A percentile compares a stretch with the other conserved stretches of the same genome.
phyloP scores from a whole-genome alignment of 106 monocot genomes.

The Allium sativum region DNA sequence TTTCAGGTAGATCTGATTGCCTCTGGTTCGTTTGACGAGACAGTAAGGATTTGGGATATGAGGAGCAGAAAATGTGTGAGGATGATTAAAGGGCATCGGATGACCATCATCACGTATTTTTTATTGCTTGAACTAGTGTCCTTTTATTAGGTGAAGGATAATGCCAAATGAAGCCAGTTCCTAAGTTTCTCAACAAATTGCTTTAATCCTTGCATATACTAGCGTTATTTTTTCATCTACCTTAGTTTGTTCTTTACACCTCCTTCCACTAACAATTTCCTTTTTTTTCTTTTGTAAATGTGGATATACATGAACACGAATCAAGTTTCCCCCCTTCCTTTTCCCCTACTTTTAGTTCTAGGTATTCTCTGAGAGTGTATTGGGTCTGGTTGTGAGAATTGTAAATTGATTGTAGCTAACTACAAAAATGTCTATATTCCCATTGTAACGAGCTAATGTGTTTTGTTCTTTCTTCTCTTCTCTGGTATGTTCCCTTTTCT shows the following conservation, averaged over 20 bases:
- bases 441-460: slow-evolving; percentile 23
- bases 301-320: slow-evolving; percentile 14
- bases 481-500: no score
- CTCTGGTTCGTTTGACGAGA: no score
- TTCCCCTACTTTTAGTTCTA: slow-evolving; percentile 10
- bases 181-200: no score
- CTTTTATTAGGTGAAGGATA: no score
- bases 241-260: not conserved
- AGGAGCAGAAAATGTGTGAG: no score
- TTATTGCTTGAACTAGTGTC: no score
- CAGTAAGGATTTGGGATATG: no score
- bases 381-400: slow-evolving; percentile 32
- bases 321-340: not conserved
- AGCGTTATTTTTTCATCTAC: not conserved
- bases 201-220: not conserved
- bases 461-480: no score
- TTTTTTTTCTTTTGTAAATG: slow-evolving; percentile 14
- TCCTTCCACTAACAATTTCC: not conserved
- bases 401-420: slow-evolving; percentile 56
- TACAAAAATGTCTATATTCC: slow-evolving; percentile 31
- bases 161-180: no score
- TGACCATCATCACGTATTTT: no score
- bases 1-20: no score
- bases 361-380: slow-evolving; percentile 17
- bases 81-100: no score